These are phyloP conservation scores for Cystobasidium slooffiae DNA, from an alignment of 1,284 basidiomycete genomes.

Conservation along the genomic window DNA sequence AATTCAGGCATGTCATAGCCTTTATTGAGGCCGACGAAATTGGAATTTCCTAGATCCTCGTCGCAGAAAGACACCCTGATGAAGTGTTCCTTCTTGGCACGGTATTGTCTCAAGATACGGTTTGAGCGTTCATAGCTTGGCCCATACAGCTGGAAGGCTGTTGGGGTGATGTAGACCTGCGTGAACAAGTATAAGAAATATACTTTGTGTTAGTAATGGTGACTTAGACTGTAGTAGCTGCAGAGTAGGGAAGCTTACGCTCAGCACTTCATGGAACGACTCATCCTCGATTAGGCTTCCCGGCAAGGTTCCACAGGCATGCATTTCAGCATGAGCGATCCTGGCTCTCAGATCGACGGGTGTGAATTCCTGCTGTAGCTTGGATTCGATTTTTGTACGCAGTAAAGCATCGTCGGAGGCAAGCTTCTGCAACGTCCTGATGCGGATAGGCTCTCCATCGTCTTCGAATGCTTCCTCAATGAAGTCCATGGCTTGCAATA, in stretches of 20 bases:
- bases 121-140: conserved; percentile 38
- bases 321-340: neutral
- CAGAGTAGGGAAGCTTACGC: neutral
- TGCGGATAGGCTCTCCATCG: neutral
- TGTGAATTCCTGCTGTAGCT: neutral
- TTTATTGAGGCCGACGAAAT: conserved; percentile 11
- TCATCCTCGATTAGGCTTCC: conserved; percentile 10
- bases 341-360: conserved; percentile 17
- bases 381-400: neutral
- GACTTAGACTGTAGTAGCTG: neutral
- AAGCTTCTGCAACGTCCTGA: neutral
- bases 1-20: conserved; percentile 60
- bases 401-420: conserved; percentile 13
- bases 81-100: conserved; percentile 62
- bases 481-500: conserved; percentile 2
- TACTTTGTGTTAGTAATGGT: neutral
- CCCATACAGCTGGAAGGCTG: conserved; percentile 19
- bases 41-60: conserved; percentile 63
- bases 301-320: neutral
- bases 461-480: conserved; percentile 17
- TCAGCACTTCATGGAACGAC: conserved; percentile 8
- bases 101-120: conserved; percentile 27
- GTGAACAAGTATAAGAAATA: neutral
- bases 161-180: conserved; percentile 33
- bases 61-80: conserved; percentile 76